phyloP scores from a whole-genome alignment of 129 eudicot genomes.

The Flaveria trinervia region DNA sequence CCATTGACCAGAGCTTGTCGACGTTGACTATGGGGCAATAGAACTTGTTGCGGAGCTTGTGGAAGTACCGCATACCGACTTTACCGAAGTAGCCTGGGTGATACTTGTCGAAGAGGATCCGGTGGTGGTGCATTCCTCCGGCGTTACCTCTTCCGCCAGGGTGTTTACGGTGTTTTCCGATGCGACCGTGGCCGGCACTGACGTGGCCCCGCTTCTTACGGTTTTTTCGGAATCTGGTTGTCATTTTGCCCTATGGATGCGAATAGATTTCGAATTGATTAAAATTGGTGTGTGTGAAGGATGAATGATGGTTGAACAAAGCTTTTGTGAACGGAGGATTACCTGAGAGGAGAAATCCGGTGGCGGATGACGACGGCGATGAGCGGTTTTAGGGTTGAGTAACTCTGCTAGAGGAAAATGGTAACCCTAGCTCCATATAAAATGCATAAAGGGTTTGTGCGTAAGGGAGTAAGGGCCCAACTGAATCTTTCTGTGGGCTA shows the following conservation, averaged over 20 bases:
- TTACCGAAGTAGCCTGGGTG: constrained; percentile 89
- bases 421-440: constrained; percentile 19
- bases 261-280: background rate
- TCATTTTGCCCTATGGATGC: constrained; percentile 35
- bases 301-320: too few relatives aligned
- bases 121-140: constrained; percentile 89
- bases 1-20: constrained; percentile 78
- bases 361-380: background rate
- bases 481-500: constrained; percentile 12
- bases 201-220: constrained; percentile 87
- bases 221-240: constrained; percentile 65
- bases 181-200: constrained; percentile 76
- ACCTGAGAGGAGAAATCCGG: constrained; percentile 35
- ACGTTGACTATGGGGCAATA: constrained; percentile 74
- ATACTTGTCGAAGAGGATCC: constrained; percentile 89
- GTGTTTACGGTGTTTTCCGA: constrained; percentile 76
- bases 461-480: background rate
- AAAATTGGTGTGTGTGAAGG: background rate
- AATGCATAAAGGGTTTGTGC: background rate
- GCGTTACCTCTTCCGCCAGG: constrained; percentile 84
- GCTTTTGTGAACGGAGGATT: background rate
- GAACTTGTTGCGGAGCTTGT: constrained; percentile 73
- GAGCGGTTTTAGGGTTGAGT: background rate
- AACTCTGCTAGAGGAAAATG: background rate
- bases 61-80: constrained; percentile 87